Percentiles rank a stretch among this genome's conserved stretches.
Evolutionary conservation across 164 flowering plant species (phyloP).

Genomic region (Warburgia ugandensis): DNA sequence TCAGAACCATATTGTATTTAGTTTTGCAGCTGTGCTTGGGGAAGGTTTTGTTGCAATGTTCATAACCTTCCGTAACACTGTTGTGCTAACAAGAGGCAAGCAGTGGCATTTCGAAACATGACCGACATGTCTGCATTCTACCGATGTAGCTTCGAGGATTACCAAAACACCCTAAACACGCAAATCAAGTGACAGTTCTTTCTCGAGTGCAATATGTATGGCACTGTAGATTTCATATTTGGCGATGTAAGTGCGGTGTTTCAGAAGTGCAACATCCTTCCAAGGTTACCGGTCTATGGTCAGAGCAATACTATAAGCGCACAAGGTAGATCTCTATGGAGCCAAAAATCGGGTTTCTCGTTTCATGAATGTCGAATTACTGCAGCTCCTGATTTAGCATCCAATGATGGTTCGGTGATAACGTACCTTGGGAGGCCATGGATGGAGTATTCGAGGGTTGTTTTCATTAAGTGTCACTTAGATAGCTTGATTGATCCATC

Average conservation of each 20-base stretch:
- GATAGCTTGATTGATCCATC: conserved; percentile 12
- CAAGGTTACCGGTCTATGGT: conserved; percentile 33
- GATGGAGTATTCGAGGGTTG: conserved; percentile 13
- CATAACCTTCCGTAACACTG: too few relatives aligned
- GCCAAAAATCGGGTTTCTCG: conserved; percentile 48
- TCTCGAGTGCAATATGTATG: conserved; percentile 50
- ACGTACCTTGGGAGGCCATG: conserved; percentile 22
- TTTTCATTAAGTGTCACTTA: conserved; percentile 10
- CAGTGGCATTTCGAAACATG: conserved; percentile 55
- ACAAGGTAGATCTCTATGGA: conserved; percentile 43
- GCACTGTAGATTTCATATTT: conserved; percentile 62
- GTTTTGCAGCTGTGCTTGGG: too few relatives aligned
- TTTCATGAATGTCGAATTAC: conserved; percentile 41
- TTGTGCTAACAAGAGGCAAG: conserved; percentile 27
- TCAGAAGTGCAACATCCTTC: conserved; percentile 44
- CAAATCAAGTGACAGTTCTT: conserved; percentile 54
- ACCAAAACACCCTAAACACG: conserved; percentile 65
- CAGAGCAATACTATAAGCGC: conserved; percentile 37
- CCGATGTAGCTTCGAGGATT: conserved; percentile 43
- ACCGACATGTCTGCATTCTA: conserved; percentile 53
- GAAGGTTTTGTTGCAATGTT: too few relatives aligned
- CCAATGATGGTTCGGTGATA: background rate
- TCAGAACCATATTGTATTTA: too few relatives aligned
- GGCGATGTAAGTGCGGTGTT: conserved; percentile 58
- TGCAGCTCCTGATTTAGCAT: conserved; percentile 32